A percentile compares a stretch with the other conserved stretches of the same genome.
Evolutionary conservation across 352 stramenopile genomes (phyloP).

Genomic region (Phytophthora colocasiae): DNA sequence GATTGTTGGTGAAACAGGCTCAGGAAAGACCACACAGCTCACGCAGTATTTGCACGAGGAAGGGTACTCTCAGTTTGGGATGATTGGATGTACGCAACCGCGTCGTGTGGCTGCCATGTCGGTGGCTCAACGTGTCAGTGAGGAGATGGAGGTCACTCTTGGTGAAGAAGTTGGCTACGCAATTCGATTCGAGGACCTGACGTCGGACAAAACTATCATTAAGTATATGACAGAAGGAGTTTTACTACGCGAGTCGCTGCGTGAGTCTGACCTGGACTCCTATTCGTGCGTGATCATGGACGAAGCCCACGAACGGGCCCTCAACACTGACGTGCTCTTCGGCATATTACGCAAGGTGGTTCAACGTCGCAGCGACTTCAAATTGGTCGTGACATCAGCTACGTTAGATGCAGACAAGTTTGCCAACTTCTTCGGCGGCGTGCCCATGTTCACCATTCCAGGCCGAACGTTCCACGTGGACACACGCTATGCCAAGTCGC

Average conservation of each 20-base stretch:
- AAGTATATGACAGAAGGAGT: constrained; percentile 98
- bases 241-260: constrained; percentile 94
- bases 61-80: constrained; percentile 89
- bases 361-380: constrained; percentile 89
- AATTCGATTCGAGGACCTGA: constrained; percentile 96
- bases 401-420: constrained; percentile 99
- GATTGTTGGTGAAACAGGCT: constrained; percentile 98
- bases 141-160: constrained; percentile 96
- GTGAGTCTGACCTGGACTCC: constrained; percentile 85
- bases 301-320: constrained; percentile 94
- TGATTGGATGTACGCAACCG: constrained; percentile 98
- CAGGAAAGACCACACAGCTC: constrained; percentile 98
- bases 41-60: constrained; percentile 96
- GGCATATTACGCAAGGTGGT: constrained; percentile 93
- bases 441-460: constrained; percentile 98
- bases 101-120: constrained; percentile 98
- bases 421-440: constrained; percentile 96
- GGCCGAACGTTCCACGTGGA: constrained; percentile 88
- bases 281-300: constrained; percentile 95
- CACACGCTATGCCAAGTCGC: constrained; percentile 92
- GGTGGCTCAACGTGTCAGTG: constrained; percentile 97
- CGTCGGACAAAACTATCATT: constrained; percentile 95
- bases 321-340: constrained; percentile 96
- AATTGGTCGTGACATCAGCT: constrained; percentile 94
- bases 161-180: constrained; percentile 93